A percentile compares a stretch with the other conserved stretches of the same genome.
Evolutionary conservation across 768 basidiomycete genomes (phyloP).

Genomic region (Rhodotorula babjevae): DNA sequence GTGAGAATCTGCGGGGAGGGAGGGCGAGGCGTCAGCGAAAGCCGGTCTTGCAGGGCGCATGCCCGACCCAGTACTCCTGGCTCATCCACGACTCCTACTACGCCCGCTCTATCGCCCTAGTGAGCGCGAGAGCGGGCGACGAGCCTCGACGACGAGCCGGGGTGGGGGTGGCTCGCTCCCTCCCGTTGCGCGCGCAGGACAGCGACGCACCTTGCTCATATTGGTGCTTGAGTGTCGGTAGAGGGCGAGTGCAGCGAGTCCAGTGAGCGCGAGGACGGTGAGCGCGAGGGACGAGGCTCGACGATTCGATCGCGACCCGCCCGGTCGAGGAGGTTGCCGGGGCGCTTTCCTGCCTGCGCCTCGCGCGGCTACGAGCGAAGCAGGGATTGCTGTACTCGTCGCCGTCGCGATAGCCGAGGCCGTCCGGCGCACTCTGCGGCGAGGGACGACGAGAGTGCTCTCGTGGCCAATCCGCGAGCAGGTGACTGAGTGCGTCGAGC

Average conservation of each 20-base stretch:
- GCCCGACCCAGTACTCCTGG: too few relatives aligned
- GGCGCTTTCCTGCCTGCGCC: too few relatives aligned
- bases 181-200: background rate
- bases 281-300: background rate
- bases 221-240: background rate
- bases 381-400: background rate
- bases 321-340: background rate
- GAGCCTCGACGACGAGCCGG: too few relatives aligned
- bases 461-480: too few relatives aligned
- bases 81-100: too few relatives aligned
- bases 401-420: too few relatives aligned
- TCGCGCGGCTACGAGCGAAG: background rate
- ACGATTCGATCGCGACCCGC: too few relatives aligned
- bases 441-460: too few relatives aligned
- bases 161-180: background rate
- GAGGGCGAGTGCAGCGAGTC: background rate
- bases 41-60: too few relatives aligned
- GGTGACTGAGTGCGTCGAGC: too few relatives aligned
- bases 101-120: too few relatives aligned
- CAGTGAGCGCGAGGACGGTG: background rate
- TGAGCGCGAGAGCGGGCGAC: too few relatives aligned
- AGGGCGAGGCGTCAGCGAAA: background rate
- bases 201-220: constrained; percentile 1
- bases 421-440: background rate
- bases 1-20: constrained; percentile 8